phyloP scores from a whole-genome alignment of 176 grass and related monocot species.

The Cymbopogon citratus region DNA sequence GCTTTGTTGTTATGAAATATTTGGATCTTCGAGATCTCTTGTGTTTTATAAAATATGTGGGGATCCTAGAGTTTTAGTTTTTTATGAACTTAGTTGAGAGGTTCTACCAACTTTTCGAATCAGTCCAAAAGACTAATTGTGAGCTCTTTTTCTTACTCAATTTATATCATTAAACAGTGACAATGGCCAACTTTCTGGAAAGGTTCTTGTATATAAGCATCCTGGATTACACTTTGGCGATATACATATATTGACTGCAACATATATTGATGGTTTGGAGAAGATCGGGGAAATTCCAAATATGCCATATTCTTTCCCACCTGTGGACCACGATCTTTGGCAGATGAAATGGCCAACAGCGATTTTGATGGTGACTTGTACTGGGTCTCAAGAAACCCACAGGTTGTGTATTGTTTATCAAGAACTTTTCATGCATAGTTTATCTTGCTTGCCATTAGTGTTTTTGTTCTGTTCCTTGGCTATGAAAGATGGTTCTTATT shows the following conservation, averaged over 20 bases:
- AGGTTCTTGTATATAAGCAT: conserved; percentile 71
- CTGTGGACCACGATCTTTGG: conserved; percentile 53
- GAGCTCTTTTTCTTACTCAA: conserved; percentile 10
- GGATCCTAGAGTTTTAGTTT: background rate
- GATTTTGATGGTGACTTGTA: conserved; percentile 78
- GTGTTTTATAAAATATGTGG: background rate
- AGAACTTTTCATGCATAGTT: background rate
- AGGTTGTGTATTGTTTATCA: conserved; percentile 18
- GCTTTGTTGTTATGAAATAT: background rate
- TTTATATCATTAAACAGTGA: conserved; percentile 42
- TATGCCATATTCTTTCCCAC: conserved; percentile 67
- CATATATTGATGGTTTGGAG: conserved; percentile 39
- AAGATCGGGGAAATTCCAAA: conserved; percentile 45
- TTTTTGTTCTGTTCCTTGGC: background rate
- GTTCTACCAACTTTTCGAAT: background rate
- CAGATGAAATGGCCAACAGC: conserved; percentile 76
- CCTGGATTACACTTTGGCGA: conserved; percentile 76
- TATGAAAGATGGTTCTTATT: background rate
- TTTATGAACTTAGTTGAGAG: background rate
- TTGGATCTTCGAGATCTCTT: background rate
- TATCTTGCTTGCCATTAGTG: background rate
- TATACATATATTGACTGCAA: conserved; percentile 54
- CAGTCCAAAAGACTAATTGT: background rate
- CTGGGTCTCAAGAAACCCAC: conserved; percentile 58
- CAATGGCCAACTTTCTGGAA: conserved; percentile 52